phyloP scores from a whole-genome alignment of 202 grass and related monocot species.

The Panicum hallii region DNA sequence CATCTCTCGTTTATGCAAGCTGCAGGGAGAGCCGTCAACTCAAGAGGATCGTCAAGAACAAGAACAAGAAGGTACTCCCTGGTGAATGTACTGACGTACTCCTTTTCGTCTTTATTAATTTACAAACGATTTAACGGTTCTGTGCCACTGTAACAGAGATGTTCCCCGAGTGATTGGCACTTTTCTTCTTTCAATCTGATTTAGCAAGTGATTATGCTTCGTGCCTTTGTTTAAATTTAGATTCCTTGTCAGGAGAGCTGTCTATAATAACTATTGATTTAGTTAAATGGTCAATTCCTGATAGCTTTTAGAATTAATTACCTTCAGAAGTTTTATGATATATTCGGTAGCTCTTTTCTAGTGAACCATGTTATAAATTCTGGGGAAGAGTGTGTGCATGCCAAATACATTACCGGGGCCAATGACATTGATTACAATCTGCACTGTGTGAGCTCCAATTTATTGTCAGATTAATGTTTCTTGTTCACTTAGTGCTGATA shows the following conservation, averaged over 20 bases:
- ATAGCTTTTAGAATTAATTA: background rate
- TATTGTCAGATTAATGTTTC: background rate
- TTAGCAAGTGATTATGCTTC: no score
- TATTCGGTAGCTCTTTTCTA: conserved; percentile 11
- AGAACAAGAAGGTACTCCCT: no score
- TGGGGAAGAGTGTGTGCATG: background rate
- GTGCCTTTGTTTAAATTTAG: background rate
- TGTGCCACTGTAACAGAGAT: no score
- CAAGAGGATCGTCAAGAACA: no score
- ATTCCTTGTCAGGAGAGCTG: background rate
- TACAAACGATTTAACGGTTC: no score
- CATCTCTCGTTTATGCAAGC: no score
- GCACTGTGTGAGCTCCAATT: background rate
- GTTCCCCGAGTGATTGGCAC: no score
- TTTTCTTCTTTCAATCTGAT: no score
- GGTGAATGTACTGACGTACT: no score
- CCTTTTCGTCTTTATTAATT: no score
- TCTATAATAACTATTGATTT: background rate
- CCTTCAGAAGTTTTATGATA: background rate
- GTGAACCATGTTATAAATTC: background rate
- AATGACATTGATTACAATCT: background rate
- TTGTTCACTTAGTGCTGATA: conserved; percentile 17
- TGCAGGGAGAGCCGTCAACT: no score
- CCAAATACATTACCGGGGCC: background rate
- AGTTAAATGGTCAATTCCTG: background rate